Evolutionary conservation across 2,329 filamentous ascomycete species (phyloP).

Genomic region (Grosmannia huntii): DNA sequence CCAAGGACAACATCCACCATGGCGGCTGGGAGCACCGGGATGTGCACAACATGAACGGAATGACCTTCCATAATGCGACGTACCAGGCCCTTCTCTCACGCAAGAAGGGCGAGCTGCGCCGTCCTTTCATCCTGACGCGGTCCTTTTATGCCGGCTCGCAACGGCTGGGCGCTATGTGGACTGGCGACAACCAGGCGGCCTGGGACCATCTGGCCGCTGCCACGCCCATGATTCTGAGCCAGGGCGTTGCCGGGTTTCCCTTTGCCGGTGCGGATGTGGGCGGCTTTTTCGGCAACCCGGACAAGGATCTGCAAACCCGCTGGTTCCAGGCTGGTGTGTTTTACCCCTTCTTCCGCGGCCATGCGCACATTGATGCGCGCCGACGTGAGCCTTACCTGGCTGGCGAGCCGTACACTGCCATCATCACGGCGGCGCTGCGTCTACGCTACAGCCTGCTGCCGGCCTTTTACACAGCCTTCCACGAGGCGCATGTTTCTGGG

Average conservation of each 20-base stretch:
- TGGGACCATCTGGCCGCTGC: constrained; percentile 87
- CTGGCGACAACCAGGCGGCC: constrained; percentile 86
- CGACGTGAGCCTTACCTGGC: constrained; percentile 86
- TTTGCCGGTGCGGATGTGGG: constrained; percentile 94
- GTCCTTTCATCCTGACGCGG: constrained; percentile 86
- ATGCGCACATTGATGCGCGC: constrained; percentile 92
- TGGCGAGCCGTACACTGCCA: constrained; percentile 70
- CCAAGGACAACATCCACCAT: constrained; percentile 90
- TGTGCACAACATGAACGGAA: constrained; percentile 86
- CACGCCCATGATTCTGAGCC: constrained; percentile 85
- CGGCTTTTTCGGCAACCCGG: constrained; percentile 95
- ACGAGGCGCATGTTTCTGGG: constrained; percentile 69
- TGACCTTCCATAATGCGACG: constrained; percentile 93
- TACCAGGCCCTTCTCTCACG: constrained; percentile 73
- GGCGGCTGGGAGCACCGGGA: constrained; percentile 95
- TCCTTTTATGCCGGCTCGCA: constrained; percentile 89
- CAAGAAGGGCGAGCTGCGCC: constrained; percentile 70
- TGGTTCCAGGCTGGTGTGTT: constrained; percentile 97
- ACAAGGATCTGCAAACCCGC: constrained; percentile 76
- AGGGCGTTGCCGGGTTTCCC: constrained; percentile 85
- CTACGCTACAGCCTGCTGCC: constrained; percentile 83
- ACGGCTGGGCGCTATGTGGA: constrained; percentile 93
- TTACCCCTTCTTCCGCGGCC: constrained; percentile 95
- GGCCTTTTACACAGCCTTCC: constrained; percentile 95
- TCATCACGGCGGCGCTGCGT: constrained; percentile 77